Percentiles rank a stretch among this genome's conserved stretches.
phyloP scores from a whole-genome alignment of 1,139 yeast species.

The Tardiomyces depauwii region DNA sequence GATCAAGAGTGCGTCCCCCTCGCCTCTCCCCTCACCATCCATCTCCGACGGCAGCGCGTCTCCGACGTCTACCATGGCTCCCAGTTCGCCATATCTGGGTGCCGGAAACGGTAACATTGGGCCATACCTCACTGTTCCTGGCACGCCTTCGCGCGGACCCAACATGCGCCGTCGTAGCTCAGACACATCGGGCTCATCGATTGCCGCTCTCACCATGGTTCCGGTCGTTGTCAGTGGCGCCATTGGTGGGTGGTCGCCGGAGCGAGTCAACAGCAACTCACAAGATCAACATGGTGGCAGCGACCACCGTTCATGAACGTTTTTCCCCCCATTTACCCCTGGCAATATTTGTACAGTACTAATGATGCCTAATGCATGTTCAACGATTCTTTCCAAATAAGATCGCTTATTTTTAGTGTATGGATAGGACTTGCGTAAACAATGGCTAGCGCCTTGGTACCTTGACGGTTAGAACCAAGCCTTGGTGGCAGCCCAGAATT shows the following conservation, averaged over 20 bases:
- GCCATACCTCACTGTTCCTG: not conserved
- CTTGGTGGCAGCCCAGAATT: too few relatives aligned
- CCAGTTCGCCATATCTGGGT: not conserved
- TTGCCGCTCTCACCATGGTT: constrained; percentile 40
- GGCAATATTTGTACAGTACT: too few relatives aligned
- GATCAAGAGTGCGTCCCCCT: not conserved
- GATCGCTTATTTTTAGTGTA: too few relatives aligned
- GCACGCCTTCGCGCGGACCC: constrained; percentile 1
- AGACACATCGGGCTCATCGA: constrained; percentile 5
- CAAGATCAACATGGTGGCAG: not conserved
- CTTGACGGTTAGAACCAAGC: too few relatives aligned
- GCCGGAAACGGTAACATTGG: not conserved
- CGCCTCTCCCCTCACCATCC: not conserved
- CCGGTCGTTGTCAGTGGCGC: constrained; percentile 46
- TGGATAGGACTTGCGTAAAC: too few relatives aligned
- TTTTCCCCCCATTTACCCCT: too few relatives aligned
- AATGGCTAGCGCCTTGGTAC: too few relatives aligned
- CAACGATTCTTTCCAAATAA: too few relatives aligned
- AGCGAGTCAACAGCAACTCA: not conserved
- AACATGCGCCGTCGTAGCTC: constrained; percentile 5
- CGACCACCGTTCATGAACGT: not conserved
- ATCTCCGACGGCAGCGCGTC: not conserved
- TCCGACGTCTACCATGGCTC: not conserved
- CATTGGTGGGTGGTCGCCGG: constrained; percentile 27
- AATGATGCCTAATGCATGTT: too few relatives aligned